Conservation (phyloP, 2,329 filamentous ascomycete genomes). For the Herpotrichia juniperi region DNA sequence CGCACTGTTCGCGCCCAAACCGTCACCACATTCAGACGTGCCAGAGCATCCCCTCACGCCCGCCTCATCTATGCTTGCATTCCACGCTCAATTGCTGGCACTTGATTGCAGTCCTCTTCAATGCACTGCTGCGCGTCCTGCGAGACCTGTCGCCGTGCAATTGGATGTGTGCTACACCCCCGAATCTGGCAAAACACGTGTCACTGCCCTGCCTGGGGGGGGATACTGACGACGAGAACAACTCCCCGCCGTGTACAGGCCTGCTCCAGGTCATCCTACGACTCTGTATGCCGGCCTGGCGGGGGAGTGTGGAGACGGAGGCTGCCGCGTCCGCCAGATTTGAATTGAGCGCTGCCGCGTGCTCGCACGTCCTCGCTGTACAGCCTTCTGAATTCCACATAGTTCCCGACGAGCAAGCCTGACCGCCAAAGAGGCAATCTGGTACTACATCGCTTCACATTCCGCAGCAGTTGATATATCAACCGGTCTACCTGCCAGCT, state of each 20-base stretch:
- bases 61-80: neutral
- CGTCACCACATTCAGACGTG: neutral
- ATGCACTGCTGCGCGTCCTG: conserved; percentile 17
- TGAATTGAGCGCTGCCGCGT: conserved; percentile 5
- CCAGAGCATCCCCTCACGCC: neutral
- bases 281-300: neutral
- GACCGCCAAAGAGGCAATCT: conserved; percentile 29
- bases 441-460: conserved; percentile 36
- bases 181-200: conserved; percentile 22
- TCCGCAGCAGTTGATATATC: conserved; percentile 21
- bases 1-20: neutral
- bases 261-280: neutral
- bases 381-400: neutral
- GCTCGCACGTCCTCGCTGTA: conserved; percentile 6
- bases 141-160: conserved; percentile 21
- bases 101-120: conserved; percentile 16
- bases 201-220: conserved; percentile 14
- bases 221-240: neutral
- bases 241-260: conserved; percentile 1
- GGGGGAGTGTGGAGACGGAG: conserved; percentile 6
- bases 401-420: conserved; percentile 16
- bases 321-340: conserved; percentile 31
- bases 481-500: conserved; percentile 5
- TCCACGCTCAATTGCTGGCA: conserved; percentile 10
- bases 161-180: conserved; percentile 25